Evolutionary conservation across 2,329 filamentous ascomycete species (phyloP), one percentile per base, ranked within the genome.

Genomic region (Diaporthe nobilis): DNA sequence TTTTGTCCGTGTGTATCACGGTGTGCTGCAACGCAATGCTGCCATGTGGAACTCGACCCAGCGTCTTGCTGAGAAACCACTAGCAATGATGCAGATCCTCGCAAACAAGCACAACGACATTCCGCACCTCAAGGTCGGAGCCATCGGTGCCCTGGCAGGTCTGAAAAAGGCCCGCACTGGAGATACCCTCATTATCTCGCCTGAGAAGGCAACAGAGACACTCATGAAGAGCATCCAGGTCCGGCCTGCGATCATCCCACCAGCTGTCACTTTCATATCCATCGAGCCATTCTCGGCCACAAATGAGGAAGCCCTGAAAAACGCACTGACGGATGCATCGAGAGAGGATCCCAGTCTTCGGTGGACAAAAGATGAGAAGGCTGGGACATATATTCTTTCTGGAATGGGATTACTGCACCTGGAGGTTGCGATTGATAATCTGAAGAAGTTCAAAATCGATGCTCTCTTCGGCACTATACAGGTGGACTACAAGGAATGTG

Each of bases 331-430:
- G 7, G 91, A 97, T 67, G 90, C 98, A 7, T 90, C 98, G 0
- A 89, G 97, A 79, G 97, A 99, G 85, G 97, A 99, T 80, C 97
- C 97, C 0, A 98, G 95, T 83, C 87, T 99, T 31, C 92, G 97
- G 74, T 94, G 98, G 82, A 94, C 90, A 49, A 88, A 94, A 42
- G 95, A 98, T 80, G 92, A 96, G 77, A 97, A 98, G 82, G 96
- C 95, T 1, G 97, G 97, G 2, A 95, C 98, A 81, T 98, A 97
- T 63, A 93, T 98, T 44, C 89, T 99, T 0, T 96, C 96, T 72
- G 97, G 97, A 5, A 98, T 99, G 97, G 97, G 97, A 10, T 95
- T 98, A 80, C 90, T 99, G 39, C 97, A 99, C 84, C 89, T 99
- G 0, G 97, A 99, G 80, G 97, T 99, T 67, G 96, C 96, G 0